phyloP scores from a whole-genome alignment of 495 filamentous ascomycete species.

The Podospora pseudocomata region DNA sequence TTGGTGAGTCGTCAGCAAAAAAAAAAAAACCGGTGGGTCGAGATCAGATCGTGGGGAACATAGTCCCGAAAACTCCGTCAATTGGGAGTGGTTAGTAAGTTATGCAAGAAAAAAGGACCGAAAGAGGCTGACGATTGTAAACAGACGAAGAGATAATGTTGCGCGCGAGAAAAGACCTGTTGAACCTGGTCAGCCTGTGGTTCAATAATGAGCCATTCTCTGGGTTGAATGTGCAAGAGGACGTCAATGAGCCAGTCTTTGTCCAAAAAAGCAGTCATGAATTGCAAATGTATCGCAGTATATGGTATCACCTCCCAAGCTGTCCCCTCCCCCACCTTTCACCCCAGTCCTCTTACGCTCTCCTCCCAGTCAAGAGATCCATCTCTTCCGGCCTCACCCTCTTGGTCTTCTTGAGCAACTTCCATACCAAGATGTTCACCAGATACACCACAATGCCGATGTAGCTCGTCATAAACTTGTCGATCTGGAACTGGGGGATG shows the following conservation, averaged over 20 bases:
- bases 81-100: neutral
- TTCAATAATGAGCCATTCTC: neutral
- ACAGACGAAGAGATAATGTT: neutral
- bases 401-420: constrained; percentile 34
- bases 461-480: constrained; percentile 78
- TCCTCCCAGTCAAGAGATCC: constrained; percentile 31
- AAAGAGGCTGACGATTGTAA: neutral
- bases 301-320: neutral
- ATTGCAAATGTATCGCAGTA: neutral
- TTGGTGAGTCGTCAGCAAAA: neutral
- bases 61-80: neutral
- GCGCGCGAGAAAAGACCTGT: neutral
- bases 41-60: neutral
- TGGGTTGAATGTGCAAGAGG: neutral
- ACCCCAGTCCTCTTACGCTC: constrained; percentile 7
- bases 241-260: neutral
- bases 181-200: neutral
- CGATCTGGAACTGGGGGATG: constrained; percentile 59
- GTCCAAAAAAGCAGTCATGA: neutral
- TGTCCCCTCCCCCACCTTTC: neutral
- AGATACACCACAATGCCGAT: constrained; percentile 79
- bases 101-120: neutral
- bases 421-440: constrained; percentile 39
- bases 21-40: neutral
- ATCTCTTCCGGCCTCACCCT: constrained; percentile 30